Conservation (phyloP, 768 basidiomycete genomes). For the Tulasnella sp. region DNA sequence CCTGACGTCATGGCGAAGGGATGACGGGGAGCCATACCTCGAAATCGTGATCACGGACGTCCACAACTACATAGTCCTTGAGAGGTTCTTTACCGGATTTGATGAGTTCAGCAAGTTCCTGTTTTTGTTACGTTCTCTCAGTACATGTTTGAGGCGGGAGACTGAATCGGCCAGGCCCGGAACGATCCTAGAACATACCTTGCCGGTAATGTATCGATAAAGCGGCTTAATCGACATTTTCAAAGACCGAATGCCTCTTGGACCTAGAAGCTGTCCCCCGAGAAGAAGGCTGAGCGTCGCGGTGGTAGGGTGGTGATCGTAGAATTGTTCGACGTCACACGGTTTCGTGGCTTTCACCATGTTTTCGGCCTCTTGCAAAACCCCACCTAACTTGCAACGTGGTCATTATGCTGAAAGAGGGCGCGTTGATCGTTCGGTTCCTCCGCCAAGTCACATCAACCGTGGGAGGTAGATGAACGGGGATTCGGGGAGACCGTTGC, state of each 20-base stretch:
- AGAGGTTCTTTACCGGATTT: conserved; percentile 52
- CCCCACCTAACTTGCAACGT: not conserved
- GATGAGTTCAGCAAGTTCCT: conserved; percentile 66
- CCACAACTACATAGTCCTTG: conserved; percentile 68
- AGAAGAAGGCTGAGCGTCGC: not conserved
- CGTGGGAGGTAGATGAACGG: not conserved
- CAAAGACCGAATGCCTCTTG: not conserved
- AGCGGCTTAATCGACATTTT: not conserved
- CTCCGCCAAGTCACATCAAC: not conserved
- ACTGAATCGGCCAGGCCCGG: not conserved
- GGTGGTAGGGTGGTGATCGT: not conserved
- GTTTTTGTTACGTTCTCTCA: not conserved
- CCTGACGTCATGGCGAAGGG: not conserved
- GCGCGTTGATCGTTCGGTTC: not conserved
- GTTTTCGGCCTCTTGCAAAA: not conserved
- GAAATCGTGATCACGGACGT: conserved; percentile 80
- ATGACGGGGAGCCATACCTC: conserved; percentile 21
- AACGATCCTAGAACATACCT: not conserved
- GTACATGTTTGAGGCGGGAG: not conserved
- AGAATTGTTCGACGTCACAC: not conserved
- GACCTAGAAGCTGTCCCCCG: not conserved
- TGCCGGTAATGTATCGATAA: conserved; percentile 13
- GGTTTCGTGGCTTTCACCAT: not conserved
- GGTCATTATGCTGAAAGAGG: not conserved
- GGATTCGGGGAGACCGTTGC: not conserved